Evolutionary conservation across 73 alveolate species (phyloP).

Genomic region (Stentor coeruleus): DNA sequence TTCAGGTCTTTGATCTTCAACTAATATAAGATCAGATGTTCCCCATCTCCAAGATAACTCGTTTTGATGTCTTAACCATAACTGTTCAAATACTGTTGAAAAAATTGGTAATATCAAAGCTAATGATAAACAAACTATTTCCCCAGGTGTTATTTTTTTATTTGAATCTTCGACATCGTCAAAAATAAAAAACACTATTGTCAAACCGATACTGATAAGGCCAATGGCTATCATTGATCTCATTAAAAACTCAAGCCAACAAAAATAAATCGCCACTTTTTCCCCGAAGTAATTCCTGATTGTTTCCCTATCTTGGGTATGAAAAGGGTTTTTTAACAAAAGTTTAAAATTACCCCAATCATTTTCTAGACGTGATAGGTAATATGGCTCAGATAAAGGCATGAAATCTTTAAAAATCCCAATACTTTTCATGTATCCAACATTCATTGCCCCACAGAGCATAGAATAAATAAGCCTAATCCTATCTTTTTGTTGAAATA

Average conservation of each 20-base stretch:
- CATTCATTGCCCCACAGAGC: background rate
- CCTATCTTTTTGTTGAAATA: conserved; percentile 4
- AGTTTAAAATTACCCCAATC: conserved; percentile 12
- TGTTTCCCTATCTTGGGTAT: conserved; percentile 23
- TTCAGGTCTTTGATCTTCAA: conserved; percentile 29
- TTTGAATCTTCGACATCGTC: too few relatives aligned
- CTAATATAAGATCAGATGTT: conserved; percentile 30
- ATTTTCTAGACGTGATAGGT: background rate
- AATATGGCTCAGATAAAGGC: too few relatives aligned
- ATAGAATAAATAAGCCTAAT: background rate
- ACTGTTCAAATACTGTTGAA: conserved; percentile 21
- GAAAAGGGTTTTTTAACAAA: background rate
- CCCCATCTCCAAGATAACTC: conserved; percentile 34
- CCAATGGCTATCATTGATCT: background rate
- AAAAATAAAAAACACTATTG: too few relatives aligned
- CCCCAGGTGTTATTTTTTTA: conserved; percentile 2
- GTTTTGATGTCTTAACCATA: conserved; percentile 29
- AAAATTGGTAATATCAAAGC: background rate
- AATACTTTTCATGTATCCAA: too few relatives aligned
- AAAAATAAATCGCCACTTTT: conserved; percentile 61
- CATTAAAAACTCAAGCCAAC: conserved; percentile 35
- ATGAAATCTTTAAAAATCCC: too few relatives aligned
- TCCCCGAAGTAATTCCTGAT: conserved; percentile 65
- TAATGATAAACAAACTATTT: background rate
- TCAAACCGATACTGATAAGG: background rate